These are phyloP conservation scores for Glebionis coronaria DNA, from an alignment of 129 eudicot species.

Conservation along the genomic window DNA sequence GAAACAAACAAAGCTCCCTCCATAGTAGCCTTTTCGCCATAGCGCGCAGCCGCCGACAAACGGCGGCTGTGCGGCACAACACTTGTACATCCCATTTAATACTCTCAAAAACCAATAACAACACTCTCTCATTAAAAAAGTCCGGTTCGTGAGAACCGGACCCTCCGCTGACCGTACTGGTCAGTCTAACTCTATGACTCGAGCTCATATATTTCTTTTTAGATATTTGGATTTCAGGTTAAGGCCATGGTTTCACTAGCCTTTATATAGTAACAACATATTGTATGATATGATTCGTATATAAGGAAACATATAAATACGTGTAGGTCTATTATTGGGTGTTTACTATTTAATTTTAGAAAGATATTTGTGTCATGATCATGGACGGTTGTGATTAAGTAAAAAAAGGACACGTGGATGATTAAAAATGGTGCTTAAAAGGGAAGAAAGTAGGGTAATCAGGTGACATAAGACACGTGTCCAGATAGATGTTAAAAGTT, in stretches of 20 bases:
- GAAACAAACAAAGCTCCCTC: conserved; percentile 63
- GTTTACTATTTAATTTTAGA: not conserved
- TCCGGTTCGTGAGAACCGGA: conserved; percentile 46
- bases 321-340: conserved; percentile 15
- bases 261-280: conserved; percentile 14
- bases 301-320: not conserved
- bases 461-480: conserved; percentile 31
- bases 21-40: conserved; percentile 70
- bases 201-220: conserved; percentile 33
- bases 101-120: conserved; percentile 50
- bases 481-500: conserved; percentile 26
- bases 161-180: conserved; percentile 6
- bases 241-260: not conserved
- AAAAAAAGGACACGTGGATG: not conserved
- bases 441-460: not conserved
- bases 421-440: not conserved
- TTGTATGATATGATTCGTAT: not conserved
- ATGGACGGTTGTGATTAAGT: not conserved
- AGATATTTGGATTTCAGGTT: not conserved
- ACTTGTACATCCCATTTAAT: conserved; percentile 72
- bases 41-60: conserved; percentile 62
- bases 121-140: conserved; percentile 54
- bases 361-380: not conserved
- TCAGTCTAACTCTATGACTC: conserved; percentile 35
- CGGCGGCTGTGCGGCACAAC: conserved; percentile 52